Evolutionary conservation across 176 grass and related monocot species (phyloP), one percentile per base, ranked within the genome.

Genomic region (Alopecurus myosuroides): DNA sequence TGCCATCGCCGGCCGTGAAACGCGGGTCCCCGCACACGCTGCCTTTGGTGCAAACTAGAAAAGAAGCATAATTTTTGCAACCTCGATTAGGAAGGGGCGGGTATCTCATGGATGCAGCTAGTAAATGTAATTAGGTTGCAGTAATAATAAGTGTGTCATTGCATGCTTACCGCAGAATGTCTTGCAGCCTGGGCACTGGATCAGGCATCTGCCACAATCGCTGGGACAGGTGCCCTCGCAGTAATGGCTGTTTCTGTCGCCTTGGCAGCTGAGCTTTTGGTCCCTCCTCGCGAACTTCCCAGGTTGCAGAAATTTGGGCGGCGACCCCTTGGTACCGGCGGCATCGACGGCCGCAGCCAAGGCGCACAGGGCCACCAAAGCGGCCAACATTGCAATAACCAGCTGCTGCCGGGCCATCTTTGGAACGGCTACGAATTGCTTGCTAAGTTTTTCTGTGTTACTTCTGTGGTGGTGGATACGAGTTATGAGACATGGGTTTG

Each of bases 1-100:
- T 94, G 55, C 88, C 88, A 29, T 94, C 91, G 5, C 72, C 91
- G 1, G 88, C 91, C 12, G 83, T 93, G 78, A 93, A 91, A n/a
- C 85, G 88, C 0, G 91, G 91, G 78, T 94, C 91, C 9, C 78
- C 78, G 74, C 84, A 87, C 8, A 18, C 15, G n/a, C n/a, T n/a
- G n/a, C n/a, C n/a, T n/a, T n/a, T n/a, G n/a, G n/a, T n/a, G n/a
- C n/a, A n/a, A n/a, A n/a, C n/a, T n/a, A n/a, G n/a, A n/a, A n/a
- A n/a, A n/a, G n/a, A n/a, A n/a, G n/a, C n/a, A n/a, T n/a, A n/a
- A n/a, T n/a, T n/a, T n/a, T n/a, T n/a, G n/a, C n/a, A n/a, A n/a
- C n/a, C n/a, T n/a, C n/a, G n/a, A n/a, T n/a, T n/a, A n/a, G n/a
- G n/a, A n/a, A n/a, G n/a, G n/a, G n/a, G n/a, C n/a, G n/a, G n/a